Percentiles rank a stretch among this genome's conserved stretches.
phyloP scores from a whole-genome alignment of 1,139 yeast species.

The Saccharomyces hybrid region DNA sequence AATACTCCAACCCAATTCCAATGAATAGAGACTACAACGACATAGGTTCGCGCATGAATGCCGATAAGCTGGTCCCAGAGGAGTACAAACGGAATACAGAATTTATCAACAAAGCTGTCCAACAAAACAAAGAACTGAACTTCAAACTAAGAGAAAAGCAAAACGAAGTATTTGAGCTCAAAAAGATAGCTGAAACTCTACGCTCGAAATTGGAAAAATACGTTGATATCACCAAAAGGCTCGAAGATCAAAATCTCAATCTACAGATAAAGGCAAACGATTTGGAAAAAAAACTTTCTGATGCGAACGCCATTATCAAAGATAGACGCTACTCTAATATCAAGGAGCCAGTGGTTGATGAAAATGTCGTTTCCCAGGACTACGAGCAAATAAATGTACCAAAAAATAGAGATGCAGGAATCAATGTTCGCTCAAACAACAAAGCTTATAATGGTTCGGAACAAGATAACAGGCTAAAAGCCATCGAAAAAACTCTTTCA shows the following conservation, averaged over 20 bases:
- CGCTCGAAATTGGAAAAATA: constrained; percentile 9
- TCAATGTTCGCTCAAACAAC: not conserved
- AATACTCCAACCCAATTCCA: not conserved
- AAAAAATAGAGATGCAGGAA: not conserved
- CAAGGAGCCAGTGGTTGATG: not conserved
- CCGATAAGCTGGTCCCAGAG: constrained; percentile 7
- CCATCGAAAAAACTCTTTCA: not conserved
- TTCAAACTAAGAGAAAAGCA: constrained; percentile 6
- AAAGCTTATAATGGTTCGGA: not conserved
- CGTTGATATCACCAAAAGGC: constrained; percentile 6
- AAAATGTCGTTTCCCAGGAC: not conserved
- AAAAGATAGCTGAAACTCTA: constrained; percentile 6
- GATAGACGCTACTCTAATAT: not conserved
- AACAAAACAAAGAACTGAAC: constrained; percentile 4
- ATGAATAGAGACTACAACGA: not conserved
- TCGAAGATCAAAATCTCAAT: constrained; percentile 4
- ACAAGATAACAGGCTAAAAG: not conserved
- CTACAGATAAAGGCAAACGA: constrained; percentile 4
- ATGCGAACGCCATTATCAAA: not conserved
- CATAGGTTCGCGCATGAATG: not conserved
- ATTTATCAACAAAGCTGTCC: constrained; percentile 4
- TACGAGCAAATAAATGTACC: not conserved
- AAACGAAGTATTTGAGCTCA: constrained; percentile 6
- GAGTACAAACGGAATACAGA: constrained; percentile 6
- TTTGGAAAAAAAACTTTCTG: constrained; percentile 4